Conservation (phyloP, 1,284 basidiomycete species). For the Apiotrichum montevideense region DNA sequence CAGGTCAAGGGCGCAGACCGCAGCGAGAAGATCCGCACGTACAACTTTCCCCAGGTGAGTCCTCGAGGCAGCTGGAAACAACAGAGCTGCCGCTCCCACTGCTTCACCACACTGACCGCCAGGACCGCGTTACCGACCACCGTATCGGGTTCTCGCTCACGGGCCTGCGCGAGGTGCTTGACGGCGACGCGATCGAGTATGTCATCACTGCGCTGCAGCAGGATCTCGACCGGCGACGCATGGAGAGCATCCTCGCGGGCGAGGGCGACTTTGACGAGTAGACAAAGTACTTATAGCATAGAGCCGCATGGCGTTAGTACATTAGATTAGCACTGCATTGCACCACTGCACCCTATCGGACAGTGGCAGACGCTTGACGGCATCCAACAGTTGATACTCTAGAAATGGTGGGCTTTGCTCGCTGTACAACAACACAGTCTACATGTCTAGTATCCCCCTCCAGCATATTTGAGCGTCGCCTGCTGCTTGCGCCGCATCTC, state of each 20-base stretch:
- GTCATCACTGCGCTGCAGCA: conserved; percentile 57
- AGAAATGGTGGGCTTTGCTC: too few species aligned
- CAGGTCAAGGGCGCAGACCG: conserved; percentile 75
- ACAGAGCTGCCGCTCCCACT: too few species aligned
- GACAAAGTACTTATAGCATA: neutral
- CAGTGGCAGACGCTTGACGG: too few species aligned
- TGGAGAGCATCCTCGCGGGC: conserved; percentile 60
- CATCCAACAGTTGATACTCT: neutral
- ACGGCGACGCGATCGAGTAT: conserved; percentile 63
- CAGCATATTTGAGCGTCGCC: conserved; percentile 50
- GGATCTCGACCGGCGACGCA: conserved; percentile 58
- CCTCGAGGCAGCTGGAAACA: too few species aligned
- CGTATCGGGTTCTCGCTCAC: conserved; percentile 71
- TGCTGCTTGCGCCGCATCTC: conserved; percentile 63
- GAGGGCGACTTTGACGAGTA: conserved; percentile 45
- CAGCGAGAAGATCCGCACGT: conserved; percentile 88
- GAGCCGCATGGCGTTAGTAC: neutral
- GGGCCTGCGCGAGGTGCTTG: conserved; percentile 67
- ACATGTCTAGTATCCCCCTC: conserved; percentile 53
- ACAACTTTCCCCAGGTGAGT: conserved; percentile 77
- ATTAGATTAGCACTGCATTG: neutral
- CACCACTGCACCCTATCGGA: neutral
- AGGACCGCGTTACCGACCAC: conserved; percentile 90
- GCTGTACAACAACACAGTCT: neutral
- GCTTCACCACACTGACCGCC: neutral